Evolutionary conservation across 148 eudicot species (phyloP).

Genomic region (Chenopodium berlandieri): DNA sequence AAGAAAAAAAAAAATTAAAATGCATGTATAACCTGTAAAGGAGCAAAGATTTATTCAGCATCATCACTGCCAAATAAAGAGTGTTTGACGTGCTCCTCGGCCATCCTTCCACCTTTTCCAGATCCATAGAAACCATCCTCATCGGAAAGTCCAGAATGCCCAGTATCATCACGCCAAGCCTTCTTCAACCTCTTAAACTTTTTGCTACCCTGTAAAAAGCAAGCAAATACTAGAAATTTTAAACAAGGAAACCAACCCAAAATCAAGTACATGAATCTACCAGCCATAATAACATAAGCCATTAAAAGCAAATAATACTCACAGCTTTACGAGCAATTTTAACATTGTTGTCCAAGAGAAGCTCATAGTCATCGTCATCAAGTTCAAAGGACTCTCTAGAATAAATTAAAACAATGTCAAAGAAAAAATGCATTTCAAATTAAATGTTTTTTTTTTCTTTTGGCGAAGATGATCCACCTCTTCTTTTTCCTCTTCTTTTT

Average conservation of each 20-base stretch:
- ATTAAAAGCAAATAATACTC: conserved; percentile 16
- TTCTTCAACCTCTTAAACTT: conserved; percentile 89
- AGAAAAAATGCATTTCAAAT: neutral
- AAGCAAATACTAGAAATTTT: neutral
- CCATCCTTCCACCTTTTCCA: conserved; percentile 53
- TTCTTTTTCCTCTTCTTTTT: conserved; percentile 81
- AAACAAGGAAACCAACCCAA: neutral
- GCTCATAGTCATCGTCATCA: conserved; percentile 90
- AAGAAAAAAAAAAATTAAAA: neutral
- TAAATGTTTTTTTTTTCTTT: neutral
- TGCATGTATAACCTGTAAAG: neutral
- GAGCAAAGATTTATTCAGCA: conserved; percentile 37
- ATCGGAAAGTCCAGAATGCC: conserved; percentile 62
- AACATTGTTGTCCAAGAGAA: conserved; percentile 71
- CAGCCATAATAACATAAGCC: neutral
- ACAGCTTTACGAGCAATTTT: conserved; percentile 55
- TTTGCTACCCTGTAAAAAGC: conserved; percentile 52
- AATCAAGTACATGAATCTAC: neutral
- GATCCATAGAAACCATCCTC: conserved; percentile 64
- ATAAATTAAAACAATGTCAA: conserved; percentile 15
- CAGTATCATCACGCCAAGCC: conserved; percentile 65
- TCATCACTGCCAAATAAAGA: conserved; percentile 75
- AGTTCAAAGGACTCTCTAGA: conserved; percentile 69
- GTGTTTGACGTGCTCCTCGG: conserved; percentile 61
- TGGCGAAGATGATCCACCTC: conserved; percentile 39